phyloP scores from a whole-genome alignment of 768 basidiomycete species.

The Glaciozyma martinii region DNA sequence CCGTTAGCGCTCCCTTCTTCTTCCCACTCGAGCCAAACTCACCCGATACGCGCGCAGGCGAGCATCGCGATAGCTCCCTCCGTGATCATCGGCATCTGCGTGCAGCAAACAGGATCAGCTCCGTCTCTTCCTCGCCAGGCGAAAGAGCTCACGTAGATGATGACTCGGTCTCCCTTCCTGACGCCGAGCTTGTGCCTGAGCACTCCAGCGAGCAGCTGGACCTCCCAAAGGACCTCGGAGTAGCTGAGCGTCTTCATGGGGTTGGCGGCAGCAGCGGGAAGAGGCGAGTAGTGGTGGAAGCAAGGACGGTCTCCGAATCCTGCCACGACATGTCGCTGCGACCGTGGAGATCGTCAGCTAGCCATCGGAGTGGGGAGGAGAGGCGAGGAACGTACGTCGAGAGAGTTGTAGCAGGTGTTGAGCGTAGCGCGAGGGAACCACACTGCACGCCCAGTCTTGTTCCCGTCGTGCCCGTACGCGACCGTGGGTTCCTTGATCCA shows the following conservation, averaged over 20 bases:
- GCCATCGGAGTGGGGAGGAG: no score
- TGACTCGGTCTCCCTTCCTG: slow-evolving; percentile 6
- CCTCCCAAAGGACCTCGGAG: not conserved
- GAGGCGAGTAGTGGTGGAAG: not conserved
- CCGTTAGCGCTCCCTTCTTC: no score
- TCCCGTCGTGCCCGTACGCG: no score
- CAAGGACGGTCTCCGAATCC: not conserved
- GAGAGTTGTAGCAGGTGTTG: not conserved
- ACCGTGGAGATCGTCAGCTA: no score
- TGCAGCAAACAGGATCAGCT: no score
- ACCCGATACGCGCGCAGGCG: slow-evolving; percentile 2
- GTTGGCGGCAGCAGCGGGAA: not conserved
- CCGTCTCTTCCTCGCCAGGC: not conserved
- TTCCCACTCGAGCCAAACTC: no score
- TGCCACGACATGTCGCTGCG: not conserved
- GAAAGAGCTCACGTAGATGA: slow-evolving; percentile 8
- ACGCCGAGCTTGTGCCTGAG: slow-evolving; percentile 4
- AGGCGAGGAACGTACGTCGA: no score
- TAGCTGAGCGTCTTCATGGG: not conserved
- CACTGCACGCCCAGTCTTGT: no score
- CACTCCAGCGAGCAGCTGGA: slow-evolving; percentile 3
- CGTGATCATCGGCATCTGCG: slow-evolving; percentile 5
- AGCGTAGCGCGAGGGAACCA: not conserved
- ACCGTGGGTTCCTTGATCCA: no score
- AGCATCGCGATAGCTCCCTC: slow-evolving; percentile 2